Evolutionary conservation across 2,329 filamentous ascomycete genomes (phyloP).

Genomic region (Xylaria digitata): DNA sequence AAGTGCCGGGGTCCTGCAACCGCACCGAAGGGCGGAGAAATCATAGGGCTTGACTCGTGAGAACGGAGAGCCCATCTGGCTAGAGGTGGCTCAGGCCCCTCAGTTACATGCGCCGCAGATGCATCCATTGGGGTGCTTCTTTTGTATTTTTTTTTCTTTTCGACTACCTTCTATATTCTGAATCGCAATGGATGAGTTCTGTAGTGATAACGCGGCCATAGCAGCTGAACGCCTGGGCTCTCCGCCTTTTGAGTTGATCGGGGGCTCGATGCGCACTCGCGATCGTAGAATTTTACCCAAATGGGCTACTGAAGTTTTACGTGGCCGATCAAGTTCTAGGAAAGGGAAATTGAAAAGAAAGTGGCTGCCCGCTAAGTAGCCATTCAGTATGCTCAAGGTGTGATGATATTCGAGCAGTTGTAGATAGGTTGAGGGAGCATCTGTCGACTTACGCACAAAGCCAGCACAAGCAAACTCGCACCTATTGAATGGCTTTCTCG

Average conservation of each 20-base stretch:
- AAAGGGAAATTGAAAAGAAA: conserved; percentile 9
- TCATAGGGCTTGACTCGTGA: conserved; percentile 17
- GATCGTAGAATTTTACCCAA: conserved; percentile 28
- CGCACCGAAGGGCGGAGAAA: conserved; percentile 18
- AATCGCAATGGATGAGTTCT: conserved; percentile 39
- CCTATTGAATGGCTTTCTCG: conserved; percentile 11
- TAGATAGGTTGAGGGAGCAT: conserved; percentile 4
- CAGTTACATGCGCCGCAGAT: conserved; percentile 23
- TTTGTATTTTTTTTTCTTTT: conserved; percentile 42
- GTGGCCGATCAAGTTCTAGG: conserved; percentile 8
- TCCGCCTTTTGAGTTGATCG: conserved; percentile 2
- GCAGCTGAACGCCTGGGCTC: conserved; percentile 16
- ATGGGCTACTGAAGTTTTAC: conserved; percentile 5
- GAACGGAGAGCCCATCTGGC: conserved; percentile 22
- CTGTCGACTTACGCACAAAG: conserved; percentile 7
- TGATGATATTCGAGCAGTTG: not conserved
- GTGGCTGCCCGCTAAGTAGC: conserved; percentile 9
- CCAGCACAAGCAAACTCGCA: conserved; percentile 16
- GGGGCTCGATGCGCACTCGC: conserved; percentile 20
- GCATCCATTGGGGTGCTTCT: conserved; percentile 30
- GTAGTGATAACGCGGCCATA: conserved; percentile 28
- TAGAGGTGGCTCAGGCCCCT: conserved; percentile 20
- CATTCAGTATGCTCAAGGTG: not conserved
- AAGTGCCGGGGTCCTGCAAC: conserved; percentile 8
- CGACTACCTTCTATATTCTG: conserved; percentile 44